Conservation (phyloP, 371 early-diverging fungal species). For the Blakeslea trispora region DNA sequence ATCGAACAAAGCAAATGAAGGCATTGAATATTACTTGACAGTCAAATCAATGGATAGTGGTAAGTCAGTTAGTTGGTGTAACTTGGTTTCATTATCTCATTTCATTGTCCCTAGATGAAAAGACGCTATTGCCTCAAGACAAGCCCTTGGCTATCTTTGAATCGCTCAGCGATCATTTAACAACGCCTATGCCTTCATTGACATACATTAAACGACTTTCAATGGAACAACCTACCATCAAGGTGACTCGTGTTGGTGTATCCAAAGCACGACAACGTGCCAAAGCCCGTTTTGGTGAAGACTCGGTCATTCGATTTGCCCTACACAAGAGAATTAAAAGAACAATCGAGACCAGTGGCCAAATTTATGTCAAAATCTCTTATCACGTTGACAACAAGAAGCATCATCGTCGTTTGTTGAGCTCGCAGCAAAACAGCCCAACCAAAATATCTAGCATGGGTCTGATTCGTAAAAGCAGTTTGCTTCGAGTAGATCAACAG, state of each 20-base stretch:
- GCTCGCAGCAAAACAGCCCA: slow-evolving; percentile 5
- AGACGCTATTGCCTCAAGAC: slow-evolving; percentile 56
- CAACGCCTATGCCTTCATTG: slow-evolving; percentile 60
- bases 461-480: slow-evolving; percentile 20
- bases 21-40: slow-evolving; percentile 60
- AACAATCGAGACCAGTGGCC: slow-evolving; percentile 37
- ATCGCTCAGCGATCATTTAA: slow-evolving; percentile 60
- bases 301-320: slow-evolving; percentile 49
- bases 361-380: slow-evolving; percentile 48
- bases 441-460: slow-evolving; percentile 23
- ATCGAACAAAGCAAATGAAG: slow-evolving; percentile 29
- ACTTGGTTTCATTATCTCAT: no score
- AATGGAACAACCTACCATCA: slow-evolving; percentile 32
- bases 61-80: slow-evolving; percentile 22
- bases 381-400: slow-evolving; percentile 31
- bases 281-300: slow-evolving; percentile 44
- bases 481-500: slow-evolving; percentile 20
- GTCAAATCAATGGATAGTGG: slow-evolving; percentile 67
- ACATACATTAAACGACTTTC: slow-evolving; percentile 40
- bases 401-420: slow-evolving; percentile 7
- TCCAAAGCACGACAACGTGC: slow-evolving; percentile 38
- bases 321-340: slow-evolving; percentile 59
- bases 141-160: slow-evolving; percentile 64
- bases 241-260: slow-evolving; percentile 40
- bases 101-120: no score